Conservation (phyloP, 768 basidiomycete genomes). For the Hirschioporus abietinus region DNA sequence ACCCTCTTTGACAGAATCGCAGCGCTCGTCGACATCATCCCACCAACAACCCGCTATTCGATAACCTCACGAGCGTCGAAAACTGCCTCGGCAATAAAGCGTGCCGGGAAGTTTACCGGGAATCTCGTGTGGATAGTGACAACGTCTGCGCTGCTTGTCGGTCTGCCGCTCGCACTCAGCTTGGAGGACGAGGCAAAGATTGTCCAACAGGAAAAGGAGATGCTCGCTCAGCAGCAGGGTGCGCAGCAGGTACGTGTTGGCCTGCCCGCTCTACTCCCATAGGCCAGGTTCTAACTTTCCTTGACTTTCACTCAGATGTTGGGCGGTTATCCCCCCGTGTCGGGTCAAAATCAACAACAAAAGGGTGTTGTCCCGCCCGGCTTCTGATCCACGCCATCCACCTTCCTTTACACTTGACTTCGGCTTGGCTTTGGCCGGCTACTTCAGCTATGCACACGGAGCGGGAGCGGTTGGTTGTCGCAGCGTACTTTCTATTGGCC, state of each 20-base stretch:
- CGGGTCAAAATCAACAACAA: slow-evolving; percentile 30
- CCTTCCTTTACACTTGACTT: slow-evolving; percentile 5
- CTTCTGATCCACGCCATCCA: slow-evolving; percentile 42
- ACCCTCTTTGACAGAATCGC: slow-evolving; percentile 80
- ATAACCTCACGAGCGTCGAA: slow-evolving; percentile 57
- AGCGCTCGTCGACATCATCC: slow-evolving; percentile 94
- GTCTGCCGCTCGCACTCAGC: slow-evolving; percentile 85
- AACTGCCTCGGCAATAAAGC: slow-evolving; percentile 60
- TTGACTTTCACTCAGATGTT: slow-evolving; percentile 54
- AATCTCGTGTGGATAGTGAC: slow-evolving; percentile 94
- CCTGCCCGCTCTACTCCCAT: slow-evolving; percentile 2
- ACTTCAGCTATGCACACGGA: background rate
- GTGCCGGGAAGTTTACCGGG: slow-evolving; percentile 67
- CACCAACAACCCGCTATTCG: slow-evolving; percentile 80
- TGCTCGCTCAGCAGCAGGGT: slow-evolving; percentile 89
- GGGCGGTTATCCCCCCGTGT: slow-evolving; percentile 47
- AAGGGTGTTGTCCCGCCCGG: slow-evolving; percentile 79
- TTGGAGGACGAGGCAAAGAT: slow-evolving; percentile 96
- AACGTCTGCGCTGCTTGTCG: slow-evolving; percentile 90
- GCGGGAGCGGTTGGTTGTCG: too few species aligned
- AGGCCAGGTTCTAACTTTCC: slow-evolving; percentile 11
- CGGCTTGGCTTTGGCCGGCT: background rate
- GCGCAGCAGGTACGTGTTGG: slow-evolving; percentile 74
- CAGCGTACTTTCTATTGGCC: background rate
- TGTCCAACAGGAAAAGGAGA: slow-evolving; percentile 90